phyloP scores from a whole-genome alignment of 2,329 filamentous ascomycete species.

The Xylaria sp. region DNA sequence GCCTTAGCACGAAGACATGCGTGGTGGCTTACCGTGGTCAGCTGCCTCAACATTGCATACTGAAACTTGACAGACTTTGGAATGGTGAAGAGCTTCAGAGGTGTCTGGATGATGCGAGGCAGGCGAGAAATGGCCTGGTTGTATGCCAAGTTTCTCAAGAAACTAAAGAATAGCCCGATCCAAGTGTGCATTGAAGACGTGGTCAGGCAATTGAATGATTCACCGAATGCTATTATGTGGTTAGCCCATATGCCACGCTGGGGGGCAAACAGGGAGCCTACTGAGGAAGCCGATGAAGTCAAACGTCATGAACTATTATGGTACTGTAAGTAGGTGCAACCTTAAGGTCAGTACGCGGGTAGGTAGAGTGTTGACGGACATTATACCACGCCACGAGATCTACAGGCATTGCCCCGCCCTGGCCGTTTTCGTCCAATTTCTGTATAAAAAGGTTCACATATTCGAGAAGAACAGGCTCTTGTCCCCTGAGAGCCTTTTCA shows the following conservation, averaged over 20 bases:
- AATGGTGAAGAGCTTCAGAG: constrained; percentile 1
- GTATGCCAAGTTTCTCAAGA: not conserved
- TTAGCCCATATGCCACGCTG: not conserved
- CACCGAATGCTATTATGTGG: constrained; percentile 6
- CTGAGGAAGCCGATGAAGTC: constrained; percentile 14
- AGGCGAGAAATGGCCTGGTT: constrained; percentile 4
- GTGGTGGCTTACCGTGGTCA: no score
- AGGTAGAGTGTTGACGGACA: constrained; percentile 1
- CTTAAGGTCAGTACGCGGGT: no score
- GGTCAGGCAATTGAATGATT: constrained; percentile 12
- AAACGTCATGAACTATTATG: constrained; percentile 10
- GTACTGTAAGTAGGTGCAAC: not conserved
- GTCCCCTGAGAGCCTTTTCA: constrained; percentile 13
- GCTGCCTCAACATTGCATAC: no score
- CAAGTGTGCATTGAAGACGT: constrained; percentile 6
- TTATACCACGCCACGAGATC: constrained; percentile 10
- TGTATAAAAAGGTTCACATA: constrained; percentile 6
- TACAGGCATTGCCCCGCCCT: constrained; percentile 1
- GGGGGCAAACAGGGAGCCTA: not conserved
- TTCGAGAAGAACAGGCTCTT: constrained; percentile 12
- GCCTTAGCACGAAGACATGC: not conserved
- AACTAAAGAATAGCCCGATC: constrained; percentile 6
- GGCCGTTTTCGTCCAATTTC: constrained; percentile 6
- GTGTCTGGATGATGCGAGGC: not conserved
- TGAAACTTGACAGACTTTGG: not conserved